Evolutionary conservation across 495 filamentous ascomycete species (phyloP).

Genomic region (Staphylotrichum tortipilum): DNA sequence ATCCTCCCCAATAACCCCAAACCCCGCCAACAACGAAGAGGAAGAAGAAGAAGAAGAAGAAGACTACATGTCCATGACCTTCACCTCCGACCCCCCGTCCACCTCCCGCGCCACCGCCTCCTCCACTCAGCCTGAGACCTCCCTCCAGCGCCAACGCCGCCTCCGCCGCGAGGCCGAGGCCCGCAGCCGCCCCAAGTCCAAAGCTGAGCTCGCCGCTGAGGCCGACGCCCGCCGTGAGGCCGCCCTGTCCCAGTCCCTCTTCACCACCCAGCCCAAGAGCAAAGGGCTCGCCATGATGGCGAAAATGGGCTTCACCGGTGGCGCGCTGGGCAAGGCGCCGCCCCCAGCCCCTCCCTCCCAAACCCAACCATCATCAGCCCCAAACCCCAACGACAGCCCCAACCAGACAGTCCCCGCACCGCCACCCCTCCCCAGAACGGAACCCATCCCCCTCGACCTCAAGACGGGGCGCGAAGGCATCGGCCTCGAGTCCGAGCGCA

Average conservation of each 20-base stretch:
- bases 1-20: background rate
- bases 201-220: constrained; percentile 67
- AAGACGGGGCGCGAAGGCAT: constrained; percentile 84
- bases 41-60: constrained; percentile 37
- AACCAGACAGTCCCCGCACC: constrained; percentile 11
- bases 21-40: background rate
- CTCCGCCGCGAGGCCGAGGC: constrained; percentile 51
- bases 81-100: constrained; percentile 20
- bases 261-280: constrained; percentile 36
- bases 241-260: constrained; percentile 62
- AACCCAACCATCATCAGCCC: background rate
- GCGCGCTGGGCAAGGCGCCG: constrained; percentile 49
- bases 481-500: constrained; percentile 72
- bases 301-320: constrained; percentile 81
- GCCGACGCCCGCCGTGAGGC: constrained; percentile 63
- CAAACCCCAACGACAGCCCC: background rate
- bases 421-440: constrained; percentile 27
- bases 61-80: constrained; percentile 62
- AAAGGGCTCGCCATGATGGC: constrained; percentile 96
- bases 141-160: constrained; percentile 47
- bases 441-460: constrained; percentile 60
- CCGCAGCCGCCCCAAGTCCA: constrained; percentile 60
- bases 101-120: background rate
- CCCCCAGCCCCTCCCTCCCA: background rate
- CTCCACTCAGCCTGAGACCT: constrained; percentile 30